phyloP scores from a whole-genome alignment of 176 grass and related monocot species.

The Panicum miliaceum region DNA sequence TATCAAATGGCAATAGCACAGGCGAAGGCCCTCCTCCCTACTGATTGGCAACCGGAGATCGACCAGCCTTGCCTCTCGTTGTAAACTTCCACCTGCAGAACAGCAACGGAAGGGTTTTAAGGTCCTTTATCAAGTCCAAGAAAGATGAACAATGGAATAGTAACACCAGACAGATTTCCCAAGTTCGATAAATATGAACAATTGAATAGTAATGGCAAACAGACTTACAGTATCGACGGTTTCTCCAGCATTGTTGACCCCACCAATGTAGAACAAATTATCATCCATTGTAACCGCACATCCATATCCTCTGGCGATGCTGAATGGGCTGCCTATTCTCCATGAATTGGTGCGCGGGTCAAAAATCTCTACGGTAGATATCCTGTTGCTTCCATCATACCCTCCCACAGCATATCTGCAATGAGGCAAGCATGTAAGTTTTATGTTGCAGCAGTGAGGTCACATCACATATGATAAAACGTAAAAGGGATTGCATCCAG shows the following conservation, averaged over 20 bases:
- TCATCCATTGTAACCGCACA: conserved; percentile 52
- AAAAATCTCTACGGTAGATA: conserved; percentile 70
- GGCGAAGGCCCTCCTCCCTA: conserved; percentile 67
- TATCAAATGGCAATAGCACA: conserved; percentile 57
- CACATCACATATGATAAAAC: background rate
- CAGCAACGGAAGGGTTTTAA: background rate
- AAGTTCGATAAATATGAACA: background rate
- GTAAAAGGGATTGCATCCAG: conserved; percentile 4
- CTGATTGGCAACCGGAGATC: conserved; percentile 30
- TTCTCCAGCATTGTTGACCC: conserved; percentile 40
- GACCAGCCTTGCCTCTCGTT: conserved; percentile 63
- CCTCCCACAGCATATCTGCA: conserved; percentile 79
- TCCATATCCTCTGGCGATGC: conserved; percentile 61
- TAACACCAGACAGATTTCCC: background rate
- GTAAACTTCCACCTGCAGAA: conserved; percentile 68
- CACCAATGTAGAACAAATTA: conserved; percentile 62
- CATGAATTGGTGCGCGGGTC: conserved; percentile 67
- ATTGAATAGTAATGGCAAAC: background rate
- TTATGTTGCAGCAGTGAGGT: conserved; percentile 5
- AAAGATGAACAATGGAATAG: background rate
- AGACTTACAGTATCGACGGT: conserved; percentile 57
- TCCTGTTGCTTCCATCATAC: conserved; percentile 47
- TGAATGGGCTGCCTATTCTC: conserved; percentile 58
- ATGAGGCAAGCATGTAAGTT: background rate
- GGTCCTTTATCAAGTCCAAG: background rate